Conservation (phyloP, 108 stramenopile genomes). For the Chaetoceros tenuissimus region DNA sequence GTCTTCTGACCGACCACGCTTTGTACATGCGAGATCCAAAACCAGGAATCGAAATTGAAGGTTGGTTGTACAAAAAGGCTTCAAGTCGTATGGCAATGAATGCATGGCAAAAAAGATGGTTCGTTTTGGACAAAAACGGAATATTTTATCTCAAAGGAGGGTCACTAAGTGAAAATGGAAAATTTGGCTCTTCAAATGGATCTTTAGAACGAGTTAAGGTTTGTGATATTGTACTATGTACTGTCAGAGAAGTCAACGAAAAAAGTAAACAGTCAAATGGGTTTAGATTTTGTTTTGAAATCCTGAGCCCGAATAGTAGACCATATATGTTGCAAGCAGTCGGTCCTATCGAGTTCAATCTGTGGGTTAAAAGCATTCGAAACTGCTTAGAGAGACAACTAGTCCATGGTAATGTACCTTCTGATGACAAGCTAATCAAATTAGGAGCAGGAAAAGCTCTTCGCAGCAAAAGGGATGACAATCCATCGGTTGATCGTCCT, state of each 20-base stretch:
- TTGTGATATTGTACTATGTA: conserved; percentile 88
- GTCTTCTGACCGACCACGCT: conserved; percentile 49
- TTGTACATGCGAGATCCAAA: conserved; percentile 69
- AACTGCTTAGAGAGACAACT: conserved; percentile 65
- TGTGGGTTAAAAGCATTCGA: conserved; percentile 84
- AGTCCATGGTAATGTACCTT: conserved; percentile 45
- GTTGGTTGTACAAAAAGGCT: conserved; percentile 83
- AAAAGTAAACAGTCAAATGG: conserved; percentile 44
- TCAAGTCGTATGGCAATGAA: conserved; percentile 50
- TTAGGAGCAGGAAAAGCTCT: not conserved
- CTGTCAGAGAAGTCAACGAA: conserved; percentile 70
- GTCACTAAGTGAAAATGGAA: conserved; percentile 33
- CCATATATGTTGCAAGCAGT: conserved; percentile 85
- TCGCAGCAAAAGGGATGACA: conserved; percentile 5
- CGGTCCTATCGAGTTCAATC: conserved; percentile 72
- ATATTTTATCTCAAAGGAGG: conserved; percentile 67
- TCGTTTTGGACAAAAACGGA: conserved; percentile 73
- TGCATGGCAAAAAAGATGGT: conserved; percentile 78
- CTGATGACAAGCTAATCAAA: conserved; percentile 15
- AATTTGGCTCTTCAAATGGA: conserved; percentile 12
- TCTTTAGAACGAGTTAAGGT: conserved; percentile 72
- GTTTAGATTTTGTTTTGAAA: conserved; percentile 85
- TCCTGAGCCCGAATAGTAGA: conserved; percentile 80
- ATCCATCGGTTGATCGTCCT: not conserved
- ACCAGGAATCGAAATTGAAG: conserved; percentile 70